Conservation (phyloP, 805 yeast species). For the Spencermartinsiella europaea region DNA sequence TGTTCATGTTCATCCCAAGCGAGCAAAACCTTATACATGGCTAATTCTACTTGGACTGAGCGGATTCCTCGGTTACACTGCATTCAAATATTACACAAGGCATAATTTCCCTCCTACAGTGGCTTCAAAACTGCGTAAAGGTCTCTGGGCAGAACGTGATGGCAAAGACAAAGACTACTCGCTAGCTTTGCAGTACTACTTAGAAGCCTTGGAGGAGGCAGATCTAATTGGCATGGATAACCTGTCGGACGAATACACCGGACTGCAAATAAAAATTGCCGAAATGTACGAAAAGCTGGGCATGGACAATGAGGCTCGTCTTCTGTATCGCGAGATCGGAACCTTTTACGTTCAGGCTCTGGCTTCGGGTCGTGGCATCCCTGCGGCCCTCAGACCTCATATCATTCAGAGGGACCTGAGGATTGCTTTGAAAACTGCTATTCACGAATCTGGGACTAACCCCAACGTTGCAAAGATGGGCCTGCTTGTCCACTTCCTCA, state of each 20-base stretch:
- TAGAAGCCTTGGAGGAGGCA: conserved; percentile 66
- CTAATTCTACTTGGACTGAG: conserved; percentile 11
- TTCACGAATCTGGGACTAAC: conserved; percentile 42
- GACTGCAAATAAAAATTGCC: conserved; percentile 79
- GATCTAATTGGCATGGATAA: conserved; percentile 50
- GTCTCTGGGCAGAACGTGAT: conserved; percentile 77
- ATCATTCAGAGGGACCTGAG: conserved; percentile 66
- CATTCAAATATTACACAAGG: conserved; percentile 22
- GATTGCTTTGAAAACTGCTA: conserved; percentile 62
- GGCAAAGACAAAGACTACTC: conserved; percentile 52
- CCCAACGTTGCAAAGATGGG: conserved; percentile 50
- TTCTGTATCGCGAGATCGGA: conserved; percentile 62
- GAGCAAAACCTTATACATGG: conserved; percentile 14
- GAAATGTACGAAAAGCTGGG: conserved; percentile 77
- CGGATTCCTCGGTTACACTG: conserved; percentile 11
- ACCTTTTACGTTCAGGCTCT: conserved; percentile 49
- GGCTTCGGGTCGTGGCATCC: conserved; percentile 39
- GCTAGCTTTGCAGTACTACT: conserved; percentile 64
- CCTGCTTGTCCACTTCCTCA: conserved; percentile 52
- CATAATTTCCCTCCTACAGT: conserved; percentile 51
- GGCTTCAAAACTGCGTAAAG: conserved; percentile 67
- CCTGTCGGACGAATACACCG: conserved; percentile 77
- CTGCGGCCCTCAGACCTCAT: conserved; percentile 45
- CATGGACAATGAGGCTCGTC: conserved; percentile 57
- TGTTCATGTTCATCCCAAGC: not conserved